phyloP scores from a whole-genome alignment of 1,139 yeast species.

The Waltiozyma sp. region DNA sequence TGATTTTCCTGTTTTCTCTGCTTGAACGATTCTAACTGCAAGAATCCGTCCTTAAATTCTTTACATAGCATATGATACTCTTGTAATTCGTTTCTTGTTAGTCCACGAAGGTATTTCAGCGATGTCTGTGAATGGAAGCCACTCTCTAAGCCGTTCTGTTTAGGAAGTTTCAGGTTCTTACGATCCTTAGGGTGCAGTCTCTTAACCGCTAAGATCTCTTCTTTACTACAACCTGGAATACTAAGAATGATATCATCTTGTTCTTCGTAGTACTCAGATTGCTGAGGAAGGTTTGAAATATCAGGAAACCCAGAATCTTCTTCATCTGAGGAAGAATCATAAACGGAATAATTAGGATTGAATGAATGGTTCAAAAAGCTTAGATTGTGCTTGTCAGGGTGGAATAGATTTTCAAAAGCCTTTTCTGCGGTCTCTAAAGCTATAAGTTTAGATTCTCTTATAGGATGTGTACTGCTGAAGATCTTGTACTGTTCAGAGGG shows the following conservation, averaged over 20 bases:
- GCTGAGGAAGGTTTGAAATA: slow-evolving; percentile 6
- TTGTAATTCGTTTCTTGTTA: background rate
- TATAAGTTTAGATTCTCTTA: slow-evolving; percentile 25
- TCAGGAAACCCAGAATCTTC: slow-evolving; percentile 17
- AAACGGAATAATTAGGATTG: background rate
- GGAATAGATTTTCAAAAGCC: slow-evolving; percentile 18
- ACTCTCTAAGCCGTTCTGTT: slow-evolving; percentile 13
- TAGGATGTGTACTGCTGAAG: slow-evolving; percentile 25
- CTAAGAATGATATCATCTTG: slow-evolving; percentile 17
- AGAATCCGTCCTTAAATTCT: background rate
- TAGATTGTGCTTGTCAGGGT: slow-evolving; percentile 1
- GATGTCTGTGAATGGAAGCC: slow-evolving; percentile 7
- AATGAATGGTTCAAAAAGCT: background rate
- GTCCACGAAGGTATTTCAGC: slow-evolving; percentile 1
- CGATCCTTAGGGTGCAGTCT: slow-evolving; percentile 13
- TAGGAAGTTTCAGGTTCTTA: slow-evolving; percentile 16
- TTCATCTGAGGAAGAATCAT: slow-evolving; percentile 18
- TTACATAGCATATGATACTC: slow-evolving; percentile 1
- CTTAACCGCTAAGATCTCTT: slow-evolving; percentile 16
- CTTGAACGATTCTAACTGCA: background rate
- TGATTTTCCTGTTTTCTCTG: background rate
- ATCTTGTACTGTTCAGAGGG: slow-evolving; percentile 24
- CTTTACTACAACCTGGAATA: slow-evolving; percentile 17
- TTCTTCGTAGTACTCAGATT: slow-evolving; percentile 4
- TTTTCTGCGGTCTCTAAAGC: slow-evolving; percentile 29